A percentile compares a stretch with the other conserved stretches of the same genome.
phyloP scores from a whole-genome alignment of 345 rosid species.

The Brassica nigra region DNA sequence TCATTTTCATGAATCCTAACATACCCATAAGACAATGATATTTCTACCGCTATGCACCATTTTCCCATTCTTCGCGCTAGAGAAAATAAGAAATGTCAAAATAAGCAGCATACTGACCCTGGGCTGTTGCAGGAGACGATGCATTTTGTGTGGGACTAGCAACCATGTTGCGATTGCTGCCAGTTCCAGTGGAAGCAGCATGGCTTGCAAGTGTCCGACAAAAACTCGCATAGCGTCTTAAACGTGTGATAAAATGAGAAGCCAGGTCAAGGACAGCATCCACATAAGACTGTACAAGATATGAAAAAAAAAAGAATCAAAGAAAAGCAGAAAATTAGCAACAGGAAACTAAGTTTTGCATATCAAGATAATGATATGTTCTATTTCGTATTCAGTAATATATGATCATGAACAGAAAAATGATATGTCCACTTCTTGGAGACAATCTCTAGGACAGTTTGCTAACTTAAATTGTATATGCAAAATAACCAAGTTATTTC shows the following conservation, averaged over 20 bases:
- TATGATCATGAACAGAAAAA: slow-evolving; percentile 1
- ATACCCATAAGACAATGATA: background rate
- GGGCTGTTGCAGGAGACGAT: slow-evolving; percentile 70
- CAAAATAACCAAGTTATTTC: background rate
- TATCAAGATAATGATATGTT: slow-evolving; percentile 20
- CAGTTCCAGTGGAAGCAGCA: slow-evolving; percentile 92
- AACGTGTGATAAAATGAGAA: slow-evolving; percentile 95
- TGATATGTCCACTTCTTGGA: slow-evolving; percentile 5
- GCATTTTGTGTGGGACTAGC: slow-evolving; percentile 88
- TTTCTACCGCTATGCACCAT: slow-evolving; percentile 13
- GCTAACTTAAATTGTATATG: slow-evolving; percentile 1
- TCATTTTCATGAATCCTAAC: slow-evolving; percentile 20
- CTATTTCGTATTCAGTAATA: slow-evolving; percentile 15
- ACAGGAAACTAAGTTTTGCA: background rate
- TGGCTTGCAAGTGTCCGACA: slow-evolving; percentile 97
- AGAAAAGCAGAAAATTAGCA: slow-evolving; percentile 7
- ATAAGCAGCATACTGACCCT: slow-evolving; percentile 59
- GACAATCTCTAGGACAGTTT: slow-evolving; percentile 6
- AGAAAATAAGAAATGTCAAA: slow-evolving; percentile 18
- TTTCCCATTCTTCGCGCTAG: background rate
- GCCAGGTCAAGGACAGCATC: slow-evolving; percentile 99
- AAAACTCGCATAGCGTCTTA: slow-evolving; percentile 98
- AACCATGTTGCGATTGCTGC: slow-evolving; percentile 80
- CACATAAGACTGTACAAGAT: slow-evolving; percentile 81
- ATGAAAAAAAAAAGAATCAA: slow-evolving; percentile 15